A percentile compares a stretch with the other conserved stretches of the same genome.
Evolutionary conservation across 2,329 filamentous ascomycete species (phyloP).

Genomic region (Monosporascus cannonballus): DNA sequence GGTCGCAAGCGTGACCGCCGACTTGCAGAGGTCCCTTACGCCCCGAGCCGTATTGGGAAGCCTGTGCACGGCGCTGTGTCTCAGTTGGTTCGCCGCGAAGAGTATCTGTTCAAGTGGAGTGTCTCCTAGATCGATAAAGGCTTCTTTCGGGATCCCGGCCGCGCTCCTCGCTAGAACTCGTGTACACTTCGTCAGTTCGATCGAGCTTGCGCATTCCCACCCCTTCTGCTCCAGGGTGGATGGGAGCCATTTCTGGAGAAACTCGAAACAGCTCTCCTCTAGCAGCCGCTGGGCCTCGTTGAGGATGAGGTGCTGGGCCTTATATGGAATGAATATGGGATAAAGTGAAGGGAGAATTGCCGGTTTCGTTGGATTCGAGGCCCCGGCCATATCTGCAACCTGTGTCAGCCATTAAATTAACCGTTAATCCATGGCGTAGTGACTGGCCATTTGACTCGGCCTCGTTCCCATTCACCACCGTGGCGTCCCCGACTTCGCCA

Average conservation of each 20-base stretch:
- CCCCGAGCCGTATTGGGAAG: conserved; percentile 19
- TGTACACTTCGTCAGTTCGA: conserved; percentile 31
- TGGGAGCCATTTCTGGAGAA: conserved; percentile 27
- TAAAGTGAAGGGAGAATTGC: conserved; percentile 19
- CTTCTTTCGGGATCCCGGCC: conserved; percentile 17
- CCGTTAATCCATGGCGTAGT: not conserved
- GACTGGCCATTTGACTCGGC: not conserved
- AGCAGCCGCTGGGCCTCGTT: conserved; percentile 27
- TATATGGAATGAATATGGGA: conserved; percentile 28
- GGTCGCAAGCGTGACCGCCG: conserved; percentile 21
- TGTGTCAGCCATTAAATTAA: too few species aligned
- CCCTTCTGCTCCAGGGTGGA: conserved; percentile 17
- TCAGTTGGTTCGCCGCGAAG: conserved; percentile 18
- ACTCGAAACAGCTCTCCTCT: conserved; percentile 34
- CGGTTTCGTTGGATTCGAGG: not conserved
- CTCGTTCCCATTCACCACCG: not conserved
- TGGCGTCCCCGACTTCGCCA: conserved; percentile 1
- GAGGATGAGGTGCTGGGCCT: conserved; percentile 30
- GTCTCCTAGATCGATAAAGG: conserved; percentile 10
- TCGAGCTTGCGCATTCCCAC: conserved; percentile 29
- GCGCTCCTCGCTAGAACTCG: conserved; percentile 15
- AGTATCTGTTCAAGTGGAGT: conserved; percentile 16
- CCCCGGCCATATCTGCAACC: too few species aligned
- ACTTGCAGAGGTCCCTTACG: conserved; percentile 21
- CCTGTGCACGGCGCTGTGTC: conserved; percentile 28